A percentile compares a stretch with the other conserved stretches of the same genome.
phyloP scores from a whole-genome alignment of 1,139 yeast genomes.

The Hyphopichia wangnamkhiaoensis region DNA sequence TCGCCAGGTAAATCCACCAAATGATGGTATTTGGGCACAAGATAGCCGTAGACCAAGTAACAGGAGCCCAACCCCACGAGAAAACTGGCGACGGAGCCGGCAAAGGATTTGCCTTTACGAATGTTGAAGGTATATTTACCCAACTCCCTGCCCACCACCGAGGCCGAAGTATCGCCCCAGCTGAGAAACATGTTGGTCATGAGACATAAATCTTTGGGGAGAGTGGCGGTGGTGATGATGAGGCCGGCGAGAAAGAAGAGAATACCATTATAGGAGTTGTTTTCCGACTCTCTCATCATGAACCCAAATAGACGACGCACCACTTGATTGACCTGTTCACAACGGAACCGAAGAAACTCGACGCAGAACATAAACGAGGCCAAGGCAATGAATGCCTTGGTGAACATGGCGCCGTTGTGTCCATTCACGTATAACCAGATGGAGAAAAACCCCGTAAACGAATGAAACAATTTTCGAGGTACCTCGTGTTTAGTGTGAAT shows the following conservation, averaged over 20 bases:
- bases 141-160: slow-evolving; percentile 15
- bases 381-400: slow-evolving; percentile 12
- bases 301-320: slow-evolving; percentile 13
- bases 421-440: slow-evolving; percentile 17
- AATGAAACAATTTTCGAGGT: slow-evolving; percentile 21
- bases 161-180: slow-evolving; percentile 25
- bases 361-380: slow-evolving; percentile 9
- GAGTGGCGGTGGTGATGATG: slow-evolving; percentile 13
- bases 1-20: slow-evolving; percentile 14
- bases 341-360: slow-evolving; percentile 15
- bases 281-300: slow-evolving; percentile 18
- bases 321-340: slow-evolving; percentile 12
- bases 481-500: slow-evolving; percentile 16
- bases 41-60: slow-evolving; percentile 15
- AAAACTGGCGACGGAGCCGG: slow-evolving; percentile 19
- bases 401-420: slow-evolving; percentile 12
- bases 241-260: slow-evolving; percentile 21
- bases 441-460: slow-evolving; percentile 17
- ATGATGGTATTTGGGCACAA: slow-evolving; percentile 15
- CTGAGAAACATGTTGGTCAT: slow-evolving; percentile 17
- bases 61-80: slow-evolving; percentile 16
- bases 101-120: slow-evolving; percentile 17
- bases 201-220: slow-evolving; percentile 19
- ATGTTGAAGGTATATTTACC: slow-evolving; percentile 17
- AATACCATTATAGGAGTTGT: slow-evolving; percentile 17